These are phyloP conservation scores for Penicillium sp. DNA, from an alignment of 2,329 filamentous ascomycete genomes.

Conservation along the genomic window DNA sequence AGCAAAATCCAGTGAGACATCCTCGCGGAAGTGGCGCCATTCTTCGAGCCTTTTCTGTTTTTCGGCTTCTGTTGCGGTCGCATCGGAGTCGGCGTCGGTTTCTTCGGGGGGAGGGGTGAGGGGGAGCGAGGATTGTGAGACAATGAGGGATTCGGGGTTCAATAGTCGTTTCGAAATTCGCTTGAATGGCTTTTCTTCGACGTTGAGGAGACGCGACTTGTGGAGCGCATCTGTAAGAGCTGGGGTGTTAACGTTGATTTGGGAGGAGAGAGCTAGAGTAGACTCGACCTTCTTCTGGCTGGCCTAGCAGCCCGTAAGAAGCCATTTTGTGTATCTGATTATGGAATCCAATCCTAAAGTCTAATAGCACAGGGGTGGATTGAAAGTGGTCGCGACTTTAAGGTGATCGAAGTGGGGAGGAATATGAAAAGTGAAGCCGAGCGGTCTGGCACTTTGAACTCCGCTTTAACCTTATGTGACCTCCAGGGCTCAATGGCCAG, in stretches of 20 bases:
- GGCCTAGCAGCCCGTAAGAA: constrained; percentile 68
- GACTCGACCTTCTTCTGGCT: constrained; percentile 56
- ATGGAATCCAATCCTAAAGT: neutral
- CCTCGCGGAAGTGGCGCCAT: constrained; percentile 72
- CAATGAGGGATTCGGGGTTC: constrained; percentile 64
- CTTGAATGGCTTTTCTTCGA: constrained; percentile 91
- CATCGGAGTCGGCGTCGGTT: constrained; percentile 42
- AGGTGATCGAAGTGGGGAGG: constrained; percentile 11
- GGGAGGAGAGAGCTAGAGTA: constrained; percentile 7
- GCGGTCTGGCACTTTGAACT: constrained; percentile 21
- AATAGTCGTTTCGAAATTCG: constrained; percentile 80
- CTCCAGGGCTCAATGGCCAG: neutral
- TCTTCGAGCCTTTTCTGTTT: constrained; percentile 55
- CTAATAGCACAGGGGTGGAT: neutral
- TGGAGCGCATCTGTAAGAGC: constrained; percentile 69
- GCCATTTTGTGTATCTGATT: constrained; percentile 45
- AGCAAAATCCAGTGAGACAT: constrained; percentile 83
- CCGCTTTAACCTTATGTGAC: constrained; percentile 10
- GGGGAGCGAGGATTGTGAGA: constrained; percentile 55
- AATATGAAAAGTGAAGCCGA: constrained; percentile 25
- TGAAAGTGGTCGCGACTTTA: neutral
- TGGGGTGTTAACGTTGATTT: constrained; percentile 20
- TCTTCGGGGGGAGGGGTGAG: constrained; percentile 68
- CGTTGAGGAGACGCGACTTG: constrained; percentile 78
- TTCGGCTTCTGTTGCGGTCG: constrained; percentile 47